phyloP scores from a whole-genome alignment of 768 basidiomycete genomes.

The Infundibulicybe gibba region DNA sequence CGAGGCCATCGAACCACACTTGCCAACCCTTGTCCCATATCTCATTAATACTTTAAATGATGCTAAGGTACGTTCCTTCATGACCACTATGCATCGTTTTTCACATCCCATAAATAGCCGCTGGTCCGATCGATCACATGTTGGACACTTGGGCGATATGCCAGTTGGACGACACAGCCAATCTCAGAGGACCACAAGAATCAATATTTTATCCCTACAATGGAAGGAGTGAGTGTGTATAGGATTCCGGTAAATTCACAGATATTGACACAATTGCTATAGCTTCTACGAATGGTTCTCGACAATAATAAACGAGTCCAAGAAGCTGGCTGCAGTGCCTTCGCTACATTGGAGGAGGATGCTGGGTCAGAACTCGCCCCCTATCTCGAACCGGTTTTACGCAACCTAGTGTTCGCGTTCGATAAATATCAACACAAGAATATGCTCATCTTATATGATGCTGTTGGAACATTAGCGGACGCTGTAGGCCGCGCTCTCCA shows the following conservation, averaged over 20 bases:
- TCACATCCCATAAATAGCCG: constrained; percentile 49
- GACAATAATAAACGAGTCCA: constrained; percentile 99
- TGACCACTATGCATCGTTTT: constrained; percentile 6
- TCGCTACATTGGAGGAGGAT: constrained; percentile 98
- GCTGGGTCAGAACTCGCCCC: constrained; percentile 88
- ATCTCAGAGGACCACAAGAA: constrained; percentile 85
- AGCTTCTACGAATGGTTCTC: constrained; percentile 96
- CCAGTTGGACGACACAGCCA: constrained; percentile 96
- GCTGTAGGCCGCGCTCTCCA: constrained; percentile 88
- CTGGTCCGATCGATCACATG: constrained; percentile 98
- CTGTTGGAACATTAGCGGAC: constrained; percentile 97
- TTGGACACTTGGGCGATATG: constrained; percentile 98
- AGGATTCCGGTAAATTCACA: constrained; percentile 2
- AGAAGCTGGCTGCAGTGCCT: constrained; percentile 98
- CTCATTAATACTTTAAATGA: constrained; percentile 88
- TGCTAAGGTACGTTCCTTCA: constrained; percentile 69
- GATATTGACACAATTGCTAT: constrained; percentile 8
- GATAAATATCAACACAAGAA: constrained; percentile 99
- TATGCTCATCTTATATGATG: constrained; percentile 96
- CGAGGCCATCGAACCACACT: constrained; percentile 90
- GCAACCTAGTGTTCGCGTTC: constrained; percentile 96
- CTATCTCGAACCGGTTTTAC: constrained; percentile 90
- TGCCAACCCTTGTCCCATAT: constrained; percentile 91
- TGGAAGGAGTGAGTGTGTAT: constrained; percentile 79
- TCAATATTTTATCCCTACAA: constrained; percentile 91